Conservation (phyloP, 2,329 filamentous ascomycete genomes). For the Xylariaceae sp. region DNA sequence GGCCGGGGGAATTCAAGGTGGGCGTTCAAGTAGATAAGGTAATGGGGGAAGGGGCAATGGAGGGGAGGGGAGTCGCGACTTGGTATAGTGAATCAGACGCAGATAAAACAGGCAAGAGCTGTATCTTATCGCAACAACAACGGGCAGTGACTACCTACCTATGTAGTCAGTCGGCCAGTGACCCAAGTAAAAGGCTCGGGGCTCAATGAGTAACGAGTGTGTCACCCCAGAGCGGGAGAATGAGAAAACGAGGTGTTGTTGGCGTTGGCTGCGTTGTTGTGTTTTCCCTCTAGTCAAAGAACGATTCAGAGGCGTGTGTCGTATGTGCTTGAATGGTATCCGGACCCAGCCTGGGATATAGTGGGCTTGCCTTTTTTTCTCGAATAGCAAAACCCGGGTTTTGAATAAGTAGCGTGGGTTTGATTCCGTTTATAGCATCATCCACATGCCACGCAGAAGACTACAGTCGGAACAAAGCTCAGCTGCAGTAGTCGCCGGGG, state of each 20-base stretch:
- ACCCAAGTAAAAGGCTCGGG: conserved; percentile 9
- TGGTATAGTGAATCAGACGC: conserved; percentile 3
- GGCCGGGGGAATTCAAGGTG: conserved; percentile 17
- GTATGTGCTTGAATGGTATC: background rate
- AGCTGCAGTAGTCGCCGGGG: background rate
- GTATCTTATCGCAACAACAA: conserved; percentile 6
- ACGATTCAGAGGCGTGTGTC: background rate
- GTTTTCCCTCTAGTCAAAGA: conserved; percentile 7
- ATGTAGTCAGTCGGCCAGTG: background rate
- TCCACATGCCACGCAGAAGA: conserved; percentile 1
- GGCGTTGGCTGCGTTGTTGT: conserved; percentile 1
- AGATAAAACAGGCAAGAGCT: conserved; percentile 1
- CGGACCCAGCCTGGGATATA: background rate
- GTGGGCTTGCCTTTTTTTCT: background rate
- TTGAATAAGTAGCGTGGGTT: background rate
- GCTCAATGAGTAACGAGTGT: conserved; percentile 1
- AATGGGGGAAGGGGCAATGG: conserved; percentile 7
- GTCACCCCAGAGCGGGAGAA: background rate
- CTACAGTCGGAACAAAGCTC: conserved; percentile 1
- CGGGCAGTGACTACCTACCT: background rate
- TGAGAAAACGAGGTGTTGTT: conserved; percentile 1
- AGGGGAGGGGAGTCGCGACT: conserved; percentile 4
- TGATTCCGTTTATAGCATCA: background rate
- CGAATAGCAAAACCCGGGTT: background rate
- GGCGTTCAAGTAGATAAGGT: conserved; percentile 5